These are phyloP conservation scores for Colletotrichum orchidophilum DNA, from an alignment of 2,329 filamentous ascomycete genomes.

Conservation along the genomic window DNA sequence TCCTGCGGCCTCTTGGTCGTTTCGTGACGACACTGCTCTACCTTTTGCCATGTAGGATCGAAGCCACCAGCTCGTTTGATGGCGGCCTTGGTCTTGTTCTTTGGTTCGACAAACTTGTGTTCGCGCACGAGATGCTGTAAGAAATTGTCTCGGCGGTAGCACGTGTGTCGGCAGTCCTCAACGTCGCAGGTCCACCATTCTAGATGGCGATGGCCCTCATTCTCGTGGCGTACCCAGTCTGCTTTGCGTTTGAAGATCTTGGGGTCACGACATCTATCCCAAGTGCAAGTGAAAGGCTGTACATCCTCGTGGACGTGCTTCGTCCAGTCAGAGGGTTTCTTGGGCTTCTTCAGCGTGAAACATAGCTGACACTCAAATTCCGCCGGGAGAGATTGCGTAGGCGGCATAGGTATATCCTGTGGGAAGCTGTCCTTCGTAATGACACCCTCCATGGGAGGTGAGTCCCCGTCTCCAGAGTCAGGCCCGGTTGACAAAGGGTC, in stretches of 20 bases:
- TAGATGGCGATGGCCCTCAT: conserved; percentile 87
- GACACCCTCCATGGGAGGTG: conserved; percentile 73
- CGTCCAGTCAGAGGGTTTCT: conserved; percentile 95
- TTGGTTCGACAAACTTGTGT: conserved; percentile 87
- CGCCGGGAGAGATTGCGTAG: conserved; percentile 79
- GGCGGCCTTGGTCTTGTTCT: conserved; percentile 77
- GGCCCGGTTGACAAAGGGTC: conserved; percentile 63
- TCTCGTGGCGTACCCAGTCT: conserved; percentile 95
- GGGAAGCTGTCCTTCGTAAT: conserved; percentile 82
- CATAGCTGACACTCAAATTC: conserved; percentile 92
- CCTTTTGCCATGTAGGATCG: conserved; percentile 78
- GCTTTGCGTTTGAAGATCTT: conserved; percentile 96
- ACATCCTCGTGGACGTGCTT: conserved; percentile 96
- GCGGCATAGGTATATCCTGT: conserved; percentile 81
- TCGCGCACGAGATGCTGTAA: conserved; percentile 91
- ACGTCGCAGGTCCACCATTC: conserved; percentile 92
- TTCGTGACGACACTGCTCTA: conserved; percentile 80
- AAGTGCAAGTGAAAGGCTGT: conserved; percentile 93
- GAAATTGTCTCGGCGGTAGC: conserved; percentile 92
- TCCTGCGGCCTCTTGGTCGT: conserved; percentile 72
- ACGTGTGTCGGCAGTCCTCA: conserved; percentile 81
- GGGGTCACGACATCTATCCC: conserved; percentile 81
- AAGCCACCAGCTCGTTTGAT: conserved; percentile 66
- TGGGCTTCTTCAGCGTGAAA: conserved; percentile 84
- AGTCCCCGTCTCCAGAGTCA: conserved; percentile 65